Evolutionary conservation across 2,329 filamentous ascomycete species (phyloP).

Genomic region (Gliomastix tumulicola): DNA sequence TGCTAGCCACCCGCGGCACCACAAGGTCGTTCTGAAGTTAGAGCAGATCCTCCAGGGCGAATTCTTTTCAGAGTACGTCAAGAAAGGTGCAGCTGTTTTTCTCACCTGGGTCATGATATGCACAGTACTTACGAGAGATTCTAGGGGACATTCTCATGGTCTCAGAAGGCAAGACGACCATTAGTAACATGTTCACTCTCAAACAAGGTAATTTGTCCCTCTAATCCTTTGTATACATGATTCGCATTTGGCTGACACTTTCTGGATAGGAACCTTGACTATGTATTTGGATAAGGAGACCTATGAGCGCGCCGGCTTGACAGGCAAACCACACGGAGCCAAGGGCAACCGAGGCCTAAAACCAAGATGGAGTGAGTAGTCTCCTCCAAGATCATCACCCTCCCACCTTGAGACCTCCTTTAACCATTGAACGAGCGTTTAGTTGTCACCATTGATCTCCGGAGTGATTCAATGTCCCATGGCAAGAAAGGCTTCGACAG

Average conservation of each 20-base stretch:
- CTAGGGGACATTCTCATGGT: constrained; percentile 76
- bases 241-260: neutral
- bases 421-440: neutral
- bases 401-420: constrained; percentile 15
- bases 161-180: constrained; percentile 64
- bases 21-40: constrained; percentile 65
- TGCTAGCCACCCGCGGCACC: constrained; percentile 42
- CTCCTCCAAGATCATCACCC: neutral
- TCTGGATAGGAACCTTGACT: constrained; percentile 53
- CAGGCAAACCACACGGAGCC: constrained; percentile 58
- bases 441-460: constrained; percentile 75
- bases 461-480: constrained; percentile 66
- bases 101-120: too few species aligned
- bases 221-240: neutral
- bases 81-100: constrained; percentile 48
- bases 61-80: constrained; percentile 83
- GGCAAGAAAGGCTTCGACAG: constrained; percentile 80
- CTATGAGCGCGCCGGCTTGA: constrained; percentile 77
- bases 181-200: constrained; percentile 68
- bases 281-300: constrained; percentile 75
- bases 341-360: constrained; percentile 55
- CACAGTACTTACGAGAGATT: too few species aligned
- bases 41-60: constrained; percentile 63
- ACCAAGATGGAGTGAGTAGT: constrained; percentile 67
- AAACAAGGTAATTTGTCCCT: constrained; percentile 49